phyloP scores from a whole-genome alignment of 208 protist genomes.

The Acanthamoeba culbertsoni region DNA sequence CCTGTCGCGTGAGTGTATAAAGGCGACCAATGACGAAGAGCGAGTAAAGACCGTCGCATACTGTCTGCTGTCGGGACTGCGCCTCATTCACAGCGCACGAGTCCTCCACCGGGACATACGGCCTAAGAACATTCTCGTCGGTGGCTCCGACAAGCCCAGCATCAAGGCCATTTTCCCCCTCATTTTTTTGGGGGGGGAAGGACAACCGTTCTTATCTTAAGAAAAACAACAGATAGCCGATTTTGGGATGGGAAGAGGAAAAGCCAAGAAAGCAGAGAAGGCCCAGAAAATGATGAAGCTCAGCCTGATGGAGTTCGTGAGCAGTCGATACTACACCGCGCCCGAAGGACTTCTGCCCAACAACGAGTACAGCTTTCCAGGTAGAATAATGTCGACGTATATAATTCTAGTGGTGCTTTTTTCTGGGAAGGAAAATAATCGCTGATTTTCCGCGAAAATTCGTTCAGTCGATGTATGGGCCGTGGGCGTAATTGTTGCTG shows the following conservation, averaged over 20 bases:
- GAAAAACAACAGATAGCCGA: constrained; percentile 81
- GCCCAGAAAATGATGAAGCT: constrained; percentile 49
- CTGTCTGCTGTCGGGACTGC: background rate
- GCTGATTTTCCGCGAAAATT: too few relatives aligned
- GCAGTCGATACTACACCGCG: constrained; percentile 94
- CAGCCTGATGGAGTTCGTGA: constrained; percentile 82
- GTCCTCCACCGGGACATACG: background rate
- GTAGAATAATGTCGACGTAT: background rate
- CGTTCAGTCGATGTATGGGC: constrained; percentile 97
- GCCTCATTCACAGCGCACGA: background rate
- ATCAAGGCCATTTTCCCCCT: background rate
- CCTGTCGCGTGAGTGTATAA: background rate
- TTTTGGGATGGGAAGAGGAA: constrained; percentile 82
- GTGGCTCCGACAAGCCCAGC: background rate
- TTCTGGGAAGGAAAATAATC: too few relatives aligned
- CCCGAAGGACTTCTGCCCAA: constrained; percentile 93
- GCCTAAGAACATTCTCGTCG: background rate
- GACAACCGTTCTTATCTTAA: background rate
- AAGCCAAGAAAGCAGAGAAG: background rate
- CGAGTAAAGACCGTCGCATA: background rate
- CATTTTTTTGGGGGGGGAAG: too few relatives aligned
- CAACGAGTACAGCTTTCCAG: constrained; percentile 82
- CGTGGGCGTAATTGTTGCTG: constrained; percentile 98
- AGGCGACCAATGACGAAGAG: background rate
- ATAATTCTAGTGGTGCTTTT: background rate